phyloP scores from a whole-genome alignment of 2,329 filamentous ascomycete species.

The Fusarium tanahbumbuense region DNA sequence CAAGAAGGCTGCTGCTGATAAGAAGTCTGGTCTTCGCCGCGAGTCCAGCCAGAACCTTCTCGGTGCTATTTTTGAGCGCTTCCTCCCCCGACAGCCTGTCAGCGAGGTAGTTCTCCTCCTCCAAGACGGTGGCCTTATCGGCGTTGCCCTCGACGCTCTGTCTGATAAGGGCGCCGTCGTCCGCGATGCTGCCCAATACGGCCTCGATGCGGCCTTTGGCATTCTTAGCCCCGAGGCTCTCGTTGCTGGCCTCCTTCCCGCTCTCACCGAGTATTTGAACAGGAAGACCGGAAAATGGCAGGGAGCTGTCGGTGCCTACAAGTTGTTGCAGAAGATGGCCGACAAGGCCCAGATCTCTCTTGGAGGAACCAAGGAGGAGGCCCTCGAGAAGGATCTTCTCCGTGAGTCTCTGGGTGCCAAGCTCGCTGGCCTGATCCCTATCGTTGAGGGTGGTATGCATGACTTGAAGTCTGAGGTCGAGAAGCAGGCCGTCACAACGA shows the following conservation, averaged over 20 bases:
- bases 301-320: slow-evolving; percentile 87
- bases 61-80: slow-evolving; percentile 91
- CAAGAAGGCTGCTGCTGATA: slow-evolving; percentile 84
- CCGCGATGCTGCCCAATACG: slow-evolving; percentile 92
- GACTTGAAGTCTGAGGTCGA: slow-evolving; percentile 90
- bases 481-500: slow-evolving; percentile 92
- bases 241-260: slow-evolving; percentile 83
- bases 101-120: slow-evolving; percentile 85
- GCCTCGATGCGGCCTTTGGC: slow-evolving; percentile 86
- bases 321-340: slow-evolving; percentile 90
- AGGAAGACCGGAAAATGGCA: slow-evolving; percentile 97
- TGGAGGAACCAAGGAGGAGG: slow-evolving; percentile 82
- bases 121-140: slow-evolving; percentile 80
- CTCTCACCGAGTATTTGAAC: slow-evolving; percentile 78
- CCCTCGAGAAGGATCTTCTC: slow-evolving; percentile 87
- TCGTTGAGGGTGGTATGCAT: slow-evolving; percentile 94
- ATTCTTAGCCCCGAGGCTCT: slow-evolving; percentile 84
- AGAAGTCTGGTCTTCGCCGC: slow-evolving; percentile 87
- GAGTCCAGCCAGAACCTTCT: slow-evolving; percentile 96
- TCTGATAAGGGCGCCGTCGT: slow-evolving; percentile 92
- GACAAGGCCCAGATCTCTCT: slow-evolving; percentile 91
- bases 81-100: slow-evolving; percentile 80
- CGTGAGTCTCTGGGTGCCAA: slow-evolving; percentile 90
- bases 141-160: slow-evolving; percentile 82
- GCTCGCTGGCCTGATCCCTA: slow-evolving; percentile 86